Conservation (phyloP, 768 basidiomycete species). For the Rhodocollybia butyracea region DNA sequence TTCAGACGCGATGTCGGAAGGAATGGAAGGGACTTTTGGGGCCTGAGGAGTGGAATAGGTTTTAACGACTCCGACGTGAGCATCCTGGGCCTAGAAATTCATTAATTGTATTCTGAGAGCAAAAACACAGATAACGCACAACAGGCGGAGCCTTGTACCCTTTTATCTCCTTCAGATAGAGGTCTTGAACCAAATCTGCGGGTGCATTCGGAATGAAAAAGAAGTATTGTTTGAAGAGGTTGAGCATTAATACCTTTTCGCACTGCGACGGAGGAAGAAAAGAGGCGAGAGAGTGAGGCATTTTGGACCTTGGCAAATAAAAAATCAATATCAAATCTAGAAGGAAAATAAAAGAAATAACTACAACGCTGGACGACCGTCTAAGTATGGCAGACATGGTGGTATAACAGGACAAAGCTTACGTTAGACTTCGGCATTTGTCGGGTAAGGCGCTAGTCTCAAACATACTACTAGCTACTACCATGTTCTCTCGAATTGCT, state of each 20-base stretch:
- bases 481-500: constrained; percentile 27
- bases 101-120: neutral
- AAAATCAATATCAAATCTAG: constrained; percentile 2
- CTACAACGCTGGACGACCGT: constrained; percentile 50
- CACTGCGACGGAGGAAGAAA: constrained; percentile 55
- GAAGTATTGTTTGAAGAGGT: neutral
- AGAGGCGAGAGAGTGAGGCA: constrained; percentile 48
- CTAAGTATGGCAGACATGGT: constrained; percentile 69
- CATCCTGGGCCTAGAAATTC: constrained; percentile 72
- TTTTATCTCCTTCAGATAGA: constrained; percentile 89
- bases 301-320: constrained; percentile 43
- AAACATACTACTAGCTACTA: constrained; percentile 15
- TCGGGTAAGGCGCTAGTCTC: constrained; percentile 2
- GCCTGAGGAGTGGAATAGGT: constrained; percentile 68
- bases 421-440: neutral
- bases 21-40: constrained; percentile 74
- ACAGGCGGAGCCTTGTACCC: constrained; percentile 74
- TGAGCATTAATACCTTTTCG: constrained; percentile 57
- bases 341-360: constrained; percentile 16
- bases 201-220: constrained; percentile 35
- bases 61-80: constrained; percentile 87
- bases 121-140: constrained; percentile 45
- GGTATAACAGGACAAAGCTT: constrained; percentile 35
- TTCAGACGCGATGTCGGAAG: constrained; percentile 83
- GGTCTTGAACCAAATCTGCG: constrained; percentile 88